Evolutionary conservation across 2,329 filamentous ascomycete species (phyloP), one percentile per base, ranked within the genome.

Genomic region (Diaporthe velutina): DNA sequence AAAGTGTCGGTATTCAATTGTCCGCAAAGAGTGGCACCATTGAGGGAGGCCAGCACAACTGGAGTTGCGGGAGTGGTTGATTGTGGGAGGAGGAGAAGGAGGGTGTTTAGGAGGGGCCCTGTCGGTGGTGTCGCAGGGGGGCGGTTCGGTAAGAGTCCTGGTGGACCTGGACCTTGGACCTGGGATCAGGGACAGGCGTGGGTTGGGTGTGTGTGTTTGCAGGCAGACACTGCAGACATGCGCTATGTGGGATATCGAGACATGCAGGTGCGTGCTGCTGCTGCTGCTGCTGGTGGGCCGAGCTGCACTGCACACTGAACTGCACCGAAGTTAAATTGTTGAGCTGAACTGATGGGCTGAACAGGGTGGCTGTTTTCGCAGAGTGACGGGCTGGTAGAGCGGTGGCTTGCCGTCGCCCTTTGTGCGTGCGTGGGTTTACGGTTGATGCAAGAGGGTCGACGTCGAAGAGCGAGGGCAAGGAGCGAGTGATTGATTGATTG

Each of bases 121-220:
- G 45, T 52, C 45, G 33, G 45, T 54, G 13, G 45, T 68, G 22
- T 68, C 64, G 64, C 64, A 68, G 64, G 64, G 64, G 64, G 64
- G 64, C 45, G 64, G 64, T 54, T 68, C 48, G 64, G 64, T n/a
- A 54, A 68, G 48, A 68, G 64, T 68, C 64, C 64, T 64, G 42
- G 60, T 38, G 42, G 60, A 64, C 40, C 60, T 45, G 40, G 60
- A 64, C 60, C 60, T 64, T 40, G 40, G 40, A 64, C 28, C 40
- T 64, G 60, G 60, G 60, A 64, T 40, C 64, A 54, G n/a, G 64
- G 30, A 54, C 45, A 52, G 4, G 64, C 64, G 64, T 68, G 48
- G 64, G 64, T 68, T 68, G 48, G 64, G 64, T 68, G 10, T 68
- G 64, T 54, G 64, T 22, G 28, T 35, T 8, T 7, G 42, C 19